phyloP scores from a whole-genome alignment of 2,329 filamentous ascomycete species.

The Aphanoascus verrucosus region DNA sequence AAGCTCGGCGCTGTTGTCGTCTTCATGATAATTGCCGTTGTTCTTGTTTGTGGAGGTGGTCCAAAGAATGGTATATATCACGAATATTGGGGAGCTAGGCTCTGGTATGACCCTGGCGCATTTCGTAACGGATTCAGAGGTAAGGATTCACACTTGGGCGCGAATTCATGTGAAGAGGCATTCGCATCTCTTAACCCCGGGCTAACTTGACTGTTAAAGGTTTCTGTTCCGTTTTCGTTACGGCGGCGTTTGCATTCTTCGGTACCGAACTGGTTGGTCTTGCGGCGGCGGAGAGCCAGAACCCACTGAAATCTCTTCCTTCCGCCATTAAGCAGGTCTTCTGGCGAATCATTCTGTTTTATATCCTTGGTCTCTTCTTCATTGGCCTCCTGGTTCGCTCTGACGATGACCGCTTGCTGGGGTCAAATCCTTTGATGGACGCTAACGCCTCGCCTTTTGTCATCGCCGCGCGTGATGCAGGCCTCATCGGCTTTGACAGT shows the following conservation, averaged over 20 bases:
- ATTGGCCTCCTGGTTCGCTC: slow-evolving; percentile 48
- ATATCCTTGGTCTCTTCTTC: slow-evolving; percentile 45
- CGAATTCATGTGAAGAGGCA: slow-evolving; percentile 34
- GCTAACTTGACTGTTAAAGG: slow-evolving; percentile 22
- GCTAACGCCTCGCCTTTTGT: slow-evolving; percentile 50
- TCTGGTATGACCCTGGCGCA: slow-evolving; percentile 58
- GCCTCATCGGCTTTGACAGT: slow-evolving; percentile 55
- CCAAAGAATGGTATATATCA: slow-evolving; percentile 26
- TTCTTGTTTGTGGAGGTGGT: slow-evolving; percentile 41
- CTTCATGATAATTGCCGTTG: slow-evolving; percentile 75
- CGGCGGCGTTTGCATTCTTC: slow-evolving; percentile 28
- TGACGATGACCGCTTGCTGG: slow-evolving; percentile 32
- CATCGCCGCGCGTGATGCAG: slow-evolving; percentile 58
- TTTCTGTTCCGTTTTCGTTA: slow-evolving; percentile 49
- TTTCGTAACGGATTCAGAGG: slow-evolving; percentile 51
- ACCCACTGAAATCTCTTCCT: slow-evolving; percentile 44
- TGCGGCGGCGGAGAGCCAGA: slow-evolving; percentile 45
- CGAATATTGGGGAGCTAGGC: slow-evolving; percentile 47
- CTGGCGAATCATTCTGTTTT: slow-evolving; percentile 47
- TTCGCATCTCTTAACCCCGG: slow-evolving; percentile 39
- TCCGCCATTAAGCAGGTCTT: slow-evolving; percentile 46
- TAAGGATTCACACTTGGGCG: slow-evolving; percentile 25
- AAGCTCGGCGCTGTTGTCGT: slow-evolving; percentile 73
- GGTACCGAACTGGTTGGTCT: slow-evolving; percentile 43
- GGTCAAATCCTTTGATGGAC: slow-evolving; percentile 27